Base-by-base conservation (phyloP, 805 yeast genomes). In the Saccharomycopsis malanga region DNA sequence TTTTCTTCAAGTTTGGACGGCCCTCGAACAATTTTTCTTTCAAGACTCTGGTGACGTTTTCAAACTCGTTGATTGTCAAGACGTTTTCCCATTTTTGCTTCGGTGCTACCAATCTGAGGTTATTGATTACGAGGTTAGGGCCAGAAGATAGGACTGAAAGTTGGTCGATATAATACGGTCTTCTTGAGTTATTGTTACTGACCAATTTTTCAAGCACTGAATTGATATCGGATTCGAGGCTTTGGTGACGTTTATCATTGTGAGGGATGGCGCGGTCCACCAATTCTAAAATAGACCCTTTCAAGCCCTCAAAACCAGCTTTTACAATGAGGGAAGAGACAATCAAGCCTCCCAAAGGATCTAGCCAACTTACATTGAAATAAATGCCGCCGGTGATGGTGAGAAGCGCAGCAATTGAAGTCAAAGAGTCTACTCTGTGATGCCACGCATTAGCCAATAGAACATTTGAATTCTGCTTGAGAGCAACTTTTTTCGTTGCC, bases 391-490 rank as follows among this genome's bases (percentile, higher is more conserved):
- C 81, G 0, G 94, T 76, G 44, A 93, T 93, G 1, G 98, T 88
- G 3, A 80, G 74, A 18, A 91, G 73, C 0, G 98, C 97, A 5
- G 91, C 98, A 20, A 83, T 71, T 0, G 97, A 87, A 1, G 98
- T 94, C 56, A 93, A 63, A 0, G 95, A 83, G 61, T 93, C 98
- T 9, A 91, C 93, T 53, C 98, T 74, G 61, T 93, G 98, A 63
- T 93, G 98, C 98, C 98, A 93, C 2, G 98, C 98, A 60, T 93
- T 93, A 3, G 98, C 98, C 42, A 87, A 79, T 41, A 93, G 71
- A 3, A 93, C 98, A 53, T 87, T 87, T 0, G 96, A 87, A 59
- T 86, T 84, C 24, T 87, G 75, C 52, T 74, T 69, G 42, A 71
- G 70, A 1, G 97, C 98, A 20, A 93, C 79, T 52, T 79, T 77